Base-by-base conservation (phyloP, 2,329 filamentous ascomycete genomes). In the Thielaviopsis euricoi region DNA sequence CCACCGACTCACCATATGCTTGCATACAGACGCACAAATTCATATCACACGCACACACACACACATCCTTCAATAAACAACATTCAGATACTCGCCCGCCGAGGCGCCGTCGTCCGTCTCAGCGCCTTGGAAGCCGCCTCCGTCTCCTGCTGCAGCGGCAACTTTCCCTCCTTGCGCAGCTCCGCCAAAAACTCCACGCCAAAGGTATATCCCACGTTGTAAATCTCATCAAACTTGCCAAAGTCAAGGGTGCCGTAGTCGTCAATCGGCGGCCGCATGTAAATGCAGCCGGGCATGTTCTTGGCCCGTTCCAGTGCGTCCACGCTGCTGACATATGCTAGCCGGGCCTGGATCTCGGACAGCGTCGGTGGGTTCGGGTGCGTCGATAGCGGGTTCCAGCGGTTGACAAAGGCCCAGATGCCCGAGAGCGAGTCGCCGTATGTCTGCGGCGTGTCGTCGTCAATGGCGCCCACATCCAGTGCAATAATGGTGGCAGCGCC, bases 191-290 rank as follows among this genome's bases (percentile, higher is more conserved):
- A 96, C 57, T 88, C 81, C 68, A 86, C 85, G 4, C 89, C 93
- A 66, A 84, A 98, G 57, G 80, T 77, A 70, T 95, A 95, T 1
- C 93, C 94, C 12, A 96, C 78, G 64, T 86, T 78, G 66, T 94
- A 95, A 57, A 98, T 91, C 75, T 98, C 94, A 66, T 97, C 91
- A 69, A 98, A 98, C 70, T 95, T 96, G 61, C 83, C 87, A 74
- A 98, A 98, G 60, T 98, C 93, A 29, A 98, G 74, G 1, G 93
- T 98, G 4, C 90, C 93, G 65, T 95, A 98, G 1, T 81, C 78
- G 66, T 97, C 93, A 62, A 98, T 86, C 0, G 93, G 93, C 4
- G 94, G 94, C 0, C 93, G 81, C 88, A 98, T 95, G 70, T 98
- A 98, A 56, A 95, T 77, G 69, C 91, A 97, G 0, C 93, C 93